These are phyloP conservation scores for Geranium brycei DNA, from an alignment of 345 rosid genomes.

Conservation along the genomic window DNA sequence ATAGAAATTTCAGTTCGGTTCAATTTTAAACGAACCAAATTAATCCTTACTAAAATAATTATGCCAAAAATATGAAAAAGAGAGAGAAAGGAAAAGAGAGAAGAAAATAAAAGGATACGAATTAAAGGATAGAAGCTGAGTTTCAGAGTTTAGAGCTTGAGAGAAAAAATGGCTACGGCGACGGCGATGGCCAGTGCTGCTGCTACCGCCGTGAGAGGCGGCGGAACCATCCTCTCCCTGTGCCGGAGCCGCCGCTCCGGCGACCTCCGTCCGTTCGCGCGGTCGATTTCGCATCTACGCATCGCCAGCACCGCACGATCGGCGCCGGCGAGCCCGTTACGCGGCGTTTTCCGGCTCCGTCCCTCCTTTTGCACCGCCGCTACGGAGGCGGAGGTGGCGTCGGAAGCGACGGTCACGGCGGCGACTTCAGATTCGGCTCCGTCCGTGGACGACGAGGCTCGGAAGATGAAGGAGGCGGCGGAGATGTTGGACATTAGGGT, in stretches of 20 bases:
- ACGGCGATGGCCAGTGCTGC: not conserved
- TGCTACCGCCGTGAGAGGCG: not conserved
- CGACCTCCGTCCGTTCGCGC: not conserved
- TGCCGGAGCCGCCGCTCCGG: not conserved
- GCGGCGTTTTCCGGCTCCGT: not conserved
- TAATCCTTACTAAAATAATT: too few relatives aligned
- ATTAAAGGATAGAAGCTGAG: too few relatives aligned
- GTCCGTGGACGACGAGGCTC: not conserved
- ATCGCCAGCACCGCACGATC: not conserved
- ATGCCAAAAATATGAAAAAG: too few relatives aligned
- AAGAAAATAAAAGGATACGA: too few relatives aligned
- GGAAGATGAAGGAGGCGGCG: constrained; percentile 36
- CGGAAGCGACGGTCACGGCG: not conserved
- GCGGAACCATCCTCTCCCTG: not conserved
- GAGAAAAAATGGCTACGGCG: too few relatives aligned
- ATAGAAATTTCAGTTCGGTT: too few relatives aligned
- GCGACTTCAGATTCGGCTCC: not conserved
- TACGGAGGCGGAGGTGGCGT: not conserved
- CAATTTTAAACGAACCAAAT: too few relatives aligned
- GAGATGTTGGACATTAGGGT: constrained; percentile 75
- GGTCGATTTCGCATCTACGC: not conserved
- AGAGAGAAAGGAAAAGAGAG: too few relatives aligned
- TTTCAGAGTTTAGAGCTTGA: too few relatives aligned
- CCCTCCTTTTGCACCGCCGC: not conserved
- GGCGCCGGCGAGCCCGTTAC: not conserved